Conservation (phyloP, 768 basidiomycete species). For the Boletus rubropictus region DNA sequence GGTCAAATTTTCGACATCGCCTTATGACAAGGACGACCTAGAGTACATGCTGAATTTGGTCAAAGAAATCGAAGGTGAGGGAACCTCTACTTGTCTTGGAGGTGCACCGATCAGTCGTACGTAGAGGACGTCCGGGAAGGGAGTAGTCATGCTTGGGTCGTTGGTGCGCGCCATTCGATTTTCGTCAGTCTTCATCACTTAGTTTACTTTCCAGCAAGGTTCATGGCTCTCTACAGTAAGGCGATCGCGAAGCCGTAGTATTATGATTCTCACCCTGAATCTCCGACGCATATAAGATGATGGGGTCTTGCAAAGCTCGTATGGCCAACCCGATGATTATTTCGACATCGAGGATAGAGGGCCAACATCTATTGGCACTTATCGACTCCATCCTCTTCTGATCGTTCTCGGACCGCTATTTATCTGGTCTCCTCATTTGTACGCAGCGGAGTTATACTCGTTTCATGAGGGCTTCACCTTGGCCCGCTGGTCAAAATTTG, state of each 20-base stretch:
- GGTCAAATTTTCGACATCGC: slow-evolving; percentile 31
- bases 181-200: neutral
- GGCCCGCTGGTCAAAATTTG: slow-evolving; percentile 26
- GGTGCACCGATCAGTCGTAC: neutral
- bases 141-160: slow-evolving; percentile 19
- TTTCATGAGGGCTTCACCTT: slow-evolving; percentile 26
- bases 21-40: slow-evolving; percentile 19
- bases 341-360: slow-evolving; percentile 27
- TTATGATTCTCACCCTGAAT: neutral
- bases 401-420: slow-evolving; percentile 20
- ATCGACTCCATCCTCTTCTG: slow-evolving; percentile 18
- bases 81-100: neutral
- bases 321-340: slow-evolving; percentile 29
- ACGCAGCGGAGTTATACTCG: slow-evolving; percentile 24
- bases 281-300: slow-evolving; percentile 15
- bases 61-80: slow-evolving; percentile 25
- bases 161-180: slow-evolving; percentile 13
- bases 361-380: slow-evolving; percentile 6
- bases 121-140: slow-evolving; percentile 10
- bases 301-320: slow-evolving; percentile 25
- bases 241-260: neutral
- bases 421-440: slow-evolving; percentile 25
- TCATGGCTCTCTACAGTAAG: slow-evolving; percentile 30
- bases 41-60: slow-evolving; percentile 26
- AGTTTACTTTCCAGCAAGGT: slow-evolving; percentile 16